Percentiles rank a stretch among this genome's conserved stretches.
Conservation (phyloP, 2,329 filamentous ascomycete genomes). For the Arthrobotrys iridis region DNA sequence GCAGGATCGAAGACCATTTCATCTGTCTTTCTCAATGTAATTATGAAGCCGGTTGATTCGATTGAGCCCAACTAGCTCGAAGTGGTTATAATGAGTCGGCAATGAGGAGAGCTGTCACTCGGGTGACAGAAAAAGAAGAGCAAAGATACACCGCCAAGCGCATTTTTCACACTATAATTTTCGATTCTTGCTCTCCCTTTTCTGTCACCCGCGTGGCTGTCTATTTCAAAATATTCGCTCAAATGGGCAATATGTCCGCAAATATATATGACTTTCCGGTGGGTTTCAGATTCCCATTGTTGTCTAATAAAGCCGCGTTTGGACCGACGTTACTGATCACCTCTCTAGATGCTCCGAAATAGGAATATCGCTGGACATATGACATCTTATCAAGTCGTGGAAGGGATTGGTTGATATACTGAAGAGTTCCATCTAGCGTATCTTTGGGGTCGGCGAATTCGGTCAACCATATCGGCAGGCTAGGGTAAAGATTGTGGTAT, state of each 20-base stretch:
- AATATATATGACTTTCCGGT: constrained; percentile 4
- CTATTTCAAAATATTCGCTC: too few species aligned
- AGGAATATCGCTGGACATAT: constrained; percentile 14
- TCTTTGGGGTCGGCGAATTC: constrained; percentile 27
- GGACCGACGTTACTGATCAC: constrained; percentile 12
- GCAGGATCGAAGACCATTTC: too few species aligned
- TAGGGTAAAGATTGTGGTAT: constrained; percentile 1
- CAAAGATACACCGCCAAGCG: too few species aligned
- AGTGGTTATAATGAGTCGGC: too few species aligned
- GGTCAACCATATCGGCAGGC: constrained; percentile 3
- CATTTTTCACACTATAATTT: too few species aligned
- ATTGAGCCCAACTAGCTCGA: too few species aligned
- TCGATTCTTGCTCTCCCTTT: too few species aligned
- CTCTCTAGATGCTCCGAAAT: constrained; percentile 12
- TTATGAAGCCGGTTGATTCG: too few species aligned
- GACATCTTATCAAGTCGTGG: background rate
- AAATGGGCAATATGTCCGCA: background rate
- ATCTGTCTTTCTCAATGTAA: too few species aligned
- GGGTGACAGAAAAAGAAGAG: too few species aligned
- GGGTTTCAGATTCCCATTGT: background rate
- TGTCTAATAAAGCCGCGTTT: constrained; percentile 17
- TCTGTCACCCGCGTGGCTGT: too few species aligned
- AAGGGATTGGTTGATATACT: constrained; percentile 3
- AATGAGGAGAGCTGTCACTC: too few species aligned
- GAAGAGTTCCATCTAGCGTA: background rate